These are phyloP conservation scores for Ambrosiella cleistominuta DNA, from an alignment of 2,329 filamentous ascomycete genomes.

Conservation along the genomic window DNA sequence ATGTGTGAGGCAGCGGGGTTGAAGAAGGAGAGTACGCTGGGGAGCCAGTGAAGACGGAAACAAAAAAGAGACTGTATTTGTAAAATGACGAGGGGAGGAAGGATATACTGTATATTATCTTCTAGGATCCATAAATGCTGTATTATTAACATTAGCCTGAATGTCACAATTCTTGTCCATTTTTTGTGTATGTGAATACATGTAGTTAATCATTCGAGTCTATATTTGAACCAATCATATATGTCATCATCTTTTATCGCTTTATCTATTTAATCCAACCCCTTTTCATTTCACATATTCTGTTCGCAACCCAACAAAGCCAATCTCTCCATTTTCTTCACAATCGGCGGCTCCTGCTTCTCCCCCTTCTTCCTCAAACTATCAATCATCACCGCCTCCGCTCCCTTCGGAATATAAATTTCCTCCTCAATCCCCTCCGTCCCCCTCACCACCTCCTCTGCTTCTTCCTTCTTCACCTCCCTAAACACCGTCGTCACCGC, in stretches of 20 bases:
- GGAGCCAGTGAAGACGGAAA: constrained; percentile 1
- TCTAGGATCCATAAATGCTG: background rate
- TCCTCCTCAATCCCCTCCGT: constrained; percentile 8
- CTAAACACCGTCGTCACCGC: constrained; percentile 56
- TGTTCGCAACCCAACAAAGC: constrained; percentile 23
- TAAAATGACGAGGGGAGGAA: background rate
- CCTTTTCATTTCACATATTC: background rate
- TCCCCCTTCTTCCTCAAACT: constrained; percentile 29
- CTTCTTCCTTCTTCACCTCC: constrained; percentile 14
- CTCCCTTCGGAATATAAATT: constrained; percentile 26
- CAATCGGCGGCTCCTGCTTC: constrained; percentile 30
- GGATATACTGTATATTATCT: constrained; percentile 11
- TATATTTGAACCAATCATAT: background rate
- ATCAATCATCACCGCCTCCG: constrained; percentile 34
- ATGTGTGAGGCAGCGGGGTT: constrained; percentile 10
- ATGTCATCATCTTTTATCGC: background rate
- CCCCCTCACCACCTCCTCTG: constrained; percentile 8
- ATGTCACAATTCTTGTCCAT: too few relatives aligned
- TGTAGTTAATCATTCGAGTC: background rate
- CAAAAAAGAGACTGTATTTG: background rate
- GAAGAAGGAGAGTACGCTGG: constrained; percentile 8
- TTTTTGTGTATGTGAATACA: background rate
- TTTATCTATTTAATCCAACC: background rate
- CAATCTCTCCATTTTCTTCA: constrained; percentile 32
- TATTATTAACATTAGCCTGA: too few relatives aligned